Conservation (phyloP, 805 yeast genomes). For the Saccharomycopsis babjevae region DNA sequence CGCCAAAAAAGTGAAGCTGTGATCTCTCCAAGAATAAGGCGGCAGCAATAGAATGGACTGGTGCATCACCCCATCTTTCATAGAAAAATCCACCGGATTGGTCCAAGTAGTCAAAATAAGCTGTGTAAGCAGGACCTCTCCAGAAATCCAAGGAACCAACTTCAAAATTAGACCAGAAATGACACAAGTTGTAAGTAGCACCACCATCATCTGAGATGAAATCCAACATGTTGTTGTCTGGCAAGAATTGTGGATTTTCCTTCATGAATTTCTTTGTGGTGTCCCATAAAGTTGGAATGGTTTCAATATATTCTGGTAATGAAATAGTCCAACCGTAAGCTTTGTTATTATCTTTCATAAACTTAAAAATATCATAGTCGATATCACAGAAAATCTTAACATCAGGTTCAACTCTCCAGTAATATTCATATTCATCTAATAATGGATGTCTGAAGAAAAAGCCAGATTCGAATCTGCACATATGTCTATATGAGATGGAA, state of each 20-base stretch:
- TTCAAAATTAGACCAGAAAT: constrained; percentile 89
- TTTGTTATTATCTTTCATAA: constrained; percentile 68
- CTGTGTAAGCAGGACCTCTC: constrained; percentile 59
- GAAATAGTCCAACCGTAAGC: constrained; percentile 72
- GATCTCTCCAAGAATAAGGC: constrained; percentile 62
- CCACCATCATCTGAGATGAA: constrained; percentile 70
- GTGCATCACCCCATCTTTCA: constrained; percentile 94
- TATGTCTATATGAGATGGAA: constrained; percentile 66
- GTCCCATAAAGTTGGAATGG: constrained; percentile 72
- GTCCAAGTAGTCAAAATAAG: constrained; percentile 68
- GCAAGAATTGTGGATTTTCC: constrained; percentile 49
- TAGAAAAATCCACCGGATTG: constrained; percentile 85
- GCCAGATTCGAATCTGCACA: constrained; percentile 90
- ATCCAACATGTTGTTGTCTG: constrained; percentile 52
- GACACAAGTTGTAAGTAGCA: constrained; percentile 65
- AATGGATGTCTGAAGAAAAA: constrained; percentile 75
- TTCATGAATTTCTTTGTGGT: constrained; percentile 52
- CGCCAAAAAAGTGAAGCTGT: constrained; percentile 70
- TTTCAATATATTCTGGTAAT: constrained; percentile 60
- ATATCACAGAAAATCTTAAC: constrained; percentile 74
- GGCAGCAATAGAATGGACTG: constrained; percentile 83
- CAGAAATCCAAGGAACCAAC: constrained; percentile 65
- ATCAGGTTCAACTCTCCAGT: constrained; percentile 94
- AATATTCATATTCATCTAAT: constrained; percentile 70
- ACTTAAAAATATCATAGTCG: constrained; percentile 70